phyloP scores from a whole-genome alignment of 306 rosid species.

The Castanospermum australe region DNA sequence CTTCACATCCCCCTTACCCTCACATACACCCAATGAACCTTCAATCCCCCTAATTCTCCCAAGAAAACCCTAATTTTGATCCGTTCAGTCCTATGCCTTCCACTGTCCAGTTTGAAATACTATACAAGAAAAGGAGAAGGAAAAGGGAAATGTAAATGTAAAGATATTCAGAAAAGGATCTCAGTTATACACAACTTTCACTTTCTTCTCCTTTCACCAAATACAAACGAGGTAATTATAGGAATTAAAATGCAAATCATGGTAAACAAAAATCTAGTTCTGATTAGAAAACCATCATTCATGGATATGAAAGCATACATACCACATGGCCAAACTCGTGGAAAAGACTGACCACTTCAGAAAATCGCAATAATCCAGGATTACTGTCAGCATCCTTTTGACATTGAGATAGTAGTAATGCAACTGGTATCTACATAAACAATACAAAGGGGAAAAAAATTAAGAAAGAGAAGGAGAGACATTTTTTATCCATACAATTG shows the following conservation, averaged over 20 bases:
- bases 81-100: neutral
- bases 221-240: slow-evolving; percentile 3
- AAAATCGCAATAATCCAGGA: slow-evolving; percentile 76
- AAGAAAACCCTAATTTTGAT: neutral
- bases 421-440: slow-evolving; percentile 73
- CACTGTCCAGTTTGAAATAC: neutral
- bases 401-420: slow-evolving; percentile 67
- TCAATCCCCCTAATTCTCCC: neutral
- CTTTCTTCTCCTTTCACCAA: neutral
- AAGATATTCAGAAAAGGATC: neutral
- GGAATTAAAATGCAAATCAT: slow-evolving; percentile 1
- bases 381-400: slow-evolving; percentile 58
- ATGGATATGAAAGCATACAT: slow-evolving; percentile 43
- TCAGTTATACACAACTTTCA: neutral
- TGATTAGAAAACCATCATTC: slow-evolving; percentile 19
- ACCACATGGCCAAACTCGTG: slow-evolving; percentile 99
- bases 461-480: neutral
- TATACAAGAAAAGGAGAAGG: neutral
- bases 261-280: slow-evolving; percentile 4
- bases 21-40: neutral
- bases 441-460: neutral
- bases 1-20: neutral
- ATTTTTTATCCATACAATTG: neutral
- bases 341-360: slow-evolving; percentile 91
- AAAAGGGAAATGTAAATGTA: neutral